Evolutionary conservation across 306 rosid species (phyloP), one percentile per base, ranked within the genome.

Genomic region (Vigna hirtella): DNA sequence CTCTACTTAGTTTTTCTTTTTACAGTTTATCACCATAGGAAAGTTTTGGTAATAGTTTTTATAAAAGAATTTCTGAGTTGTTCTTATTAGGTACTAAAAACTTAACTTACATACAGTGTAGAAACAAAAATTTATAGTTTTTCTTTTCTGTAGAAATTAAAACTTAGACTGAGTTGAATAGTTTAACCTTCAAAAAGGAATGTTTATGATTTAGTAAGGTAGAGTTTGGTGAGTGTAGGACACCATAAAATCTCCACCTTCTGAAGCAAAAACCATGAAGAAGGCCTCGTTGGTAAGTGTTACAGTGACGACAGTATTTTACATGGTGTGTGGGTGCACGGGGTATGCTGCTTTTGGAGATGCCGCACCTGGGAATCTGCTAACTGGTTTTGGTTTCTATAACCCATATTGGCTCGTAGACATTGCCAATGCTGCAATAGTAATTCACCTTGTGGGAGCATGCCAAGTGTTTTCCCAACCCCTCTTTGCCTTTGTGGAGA

Each of bases 271-370:
- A 85, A 87, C 95, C 78, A 93, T 93, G 98, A 93, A 83, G 85
- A 93, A 87, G 70, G 97, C 98, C 0, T 79, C 88, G 63, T 24
- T 58, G 34, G 1, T 87, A 13, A 93, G 98, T 32, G 88, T 84
- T 7, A 50, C 83, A 7, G 90, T 87, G 69, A 88, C 97, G 14
- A 89, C 98, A 36, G 5, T 77, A 64, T 93, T 91, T 84, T 93
- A 93, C 76, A 79, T 87, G 88, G 75, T 87, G 0, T 91, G 97
- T 87, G 98, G 97, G 1, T 85, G 89, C 82, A 88, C 88, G 89
- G 98, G 98, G 1, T 93, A 93, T 72, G 98, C 95, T 12, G 97
- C 98, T 64, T 90, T 90, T 72, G 98, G 98, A 11, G 91, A 93
- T 76, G 56, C 58, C 1, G 62, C 98, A 49, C 98, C 97, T 0